Evolutionary conservation across 192 early-diverging fungal genomes (phyloP), one percentile per base, ranked within the genome.

Genomic region (Gigaspora rosea): DNA sequence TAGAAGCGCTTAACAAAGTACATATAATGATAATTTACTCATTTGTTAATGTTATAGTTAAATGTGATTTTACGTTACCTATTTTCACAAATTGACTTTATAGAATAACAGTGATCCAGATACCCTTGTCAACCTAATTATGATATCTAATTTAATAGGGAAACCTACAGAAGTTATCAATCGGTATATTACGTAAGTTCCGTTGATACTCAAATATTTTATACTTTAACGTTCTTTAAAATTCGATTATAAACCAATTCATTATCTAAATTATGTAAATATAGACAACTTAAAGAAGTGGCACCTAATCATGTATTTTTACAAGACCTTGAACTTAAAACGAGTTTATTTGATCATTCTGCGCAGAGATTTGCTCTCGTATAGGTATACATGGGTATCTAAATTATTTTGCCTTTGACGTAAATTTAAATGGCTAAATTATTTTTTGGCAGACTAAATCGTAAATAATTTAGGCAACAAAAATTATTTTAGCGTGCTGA

Each of bases 61-160:
- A 54, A 54, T 4, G 3, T 41, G 41, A 41, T 41, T 78, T 27
- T 8, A 47, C 7, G 48, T 5, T 54, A 33, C 16, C n/a, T 70
- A n/a, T 58, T 48, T 52, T 11, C 32, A 76, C 22, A 62, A 49
- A 61, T 15, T 1, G 13, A 48, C 33, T 20, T 54, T 8, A 63
- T 50, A 91, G 90, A 87, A 92, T 77, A 74, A 85, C 13, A 86
- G 85, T 78, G 88, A 97, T 75, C 85, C 95, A 3, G 95, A 99
- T 62, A 90, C 92, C 0, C 83, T 99, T 59, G 93, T 94, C 32
- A 99, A 99, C 78, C 86, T 95, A 74, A 88, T 95, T 65, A 89
- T 97, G 2, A 88, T 90, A 71, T 87, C 91, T 4, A 89, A 85
- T 63, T 85, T 94, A 13, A 75, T 87, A 46, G 88, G 87, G 47